Base-by-base conservation (phyloP, 2,329 filamentous ascomycete species). In the Periconia sp. region DNA sequence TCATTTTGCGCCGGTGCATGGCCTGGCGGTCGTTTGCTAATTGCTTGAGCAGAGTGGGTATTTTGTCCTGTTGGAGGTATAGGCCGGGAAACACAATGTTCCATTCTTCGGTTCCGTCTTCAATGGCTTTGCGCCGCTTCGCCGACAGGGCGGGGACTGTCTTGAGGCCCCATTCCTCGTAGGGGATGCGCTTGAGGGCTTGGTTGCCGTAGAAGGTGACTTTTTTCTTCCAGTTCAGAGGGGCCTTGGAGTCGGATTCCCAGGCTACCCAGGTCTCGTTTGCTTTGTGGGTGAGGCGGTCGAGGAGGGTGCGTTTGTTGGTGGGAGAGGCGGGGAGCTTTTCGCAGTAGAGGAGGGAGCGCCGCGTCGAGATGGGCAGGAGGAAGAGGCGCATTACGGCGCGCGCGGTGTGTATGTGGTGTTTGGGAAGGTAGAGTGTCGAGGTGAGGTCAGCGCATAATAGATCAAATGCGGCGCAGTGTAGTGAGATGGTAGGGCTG, bases 131-230 rank as follows among this genome's bases (percentile, higher is more conserved):
- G 62, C 84, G 82, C 53, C 86, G 82, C 61, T 85, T 82, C 53
- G 85, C 78, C 41, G 86, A 91, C 62, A 96, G 80, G 19, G 92
- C 88, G 43, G 94, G 94, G 49, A 99, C 87, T 35, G 91, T 96
- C 78, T 97, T 97, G 62, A 99, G 81, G 0, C 91, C 92, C 94
- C 94, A 99, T 87, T 99, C 94, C 76, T 97, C 90, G 72, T 90
- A 97, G 2, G 94, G 90, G 66, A 99, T 96, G 58, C 91, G 85
- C 64, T 90, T 87, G 56, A 99, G 84, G 15, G 91, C 85, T 46
- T 85, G 80, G 76, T 99, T 97, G 52, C 94, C 94, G 74, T 93
- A 95, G 54, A 83, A 81, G 49, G 94, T 93, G 18, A 97, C 82
- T 63, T 85, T 85, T 70, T 89, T 91, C 79, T 97, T 91, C 94